These are phyloP conservation scores for Viridothelium virens DNA, from an alignment of 495 filamentous ascomycete genomes.

Conservation along the genomic window DNA sequence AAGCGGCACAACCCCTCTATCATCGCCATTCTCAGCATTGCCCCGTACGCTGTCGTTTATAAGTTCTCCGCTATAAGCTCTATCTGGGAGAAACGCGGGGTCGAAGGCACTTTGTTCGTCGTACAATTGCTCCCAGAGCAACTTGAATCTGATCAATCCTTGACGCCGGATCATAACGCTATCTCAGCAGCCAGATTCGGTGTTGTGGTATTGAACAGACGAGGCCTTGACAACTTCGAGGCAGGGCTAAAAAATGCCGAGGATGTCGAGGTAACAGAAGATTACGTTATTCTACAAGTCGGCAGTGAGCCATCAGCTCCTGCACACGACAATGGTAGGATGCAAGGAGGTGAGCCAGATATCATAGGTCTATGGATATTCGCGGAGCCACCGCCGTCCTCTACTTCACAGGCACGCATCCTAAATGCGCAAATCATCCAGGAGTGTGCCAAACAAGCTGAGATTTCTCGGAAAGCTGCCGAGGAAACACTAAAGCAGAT, in stretches of 20 bases:
- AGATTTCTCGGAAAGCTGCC: constrained; percentile 40
- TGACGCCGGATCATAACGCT: neutral
- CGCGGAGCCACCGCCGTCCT: constrained; percentile 46
- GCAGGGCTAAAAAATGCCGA: constrained; percentile 44
- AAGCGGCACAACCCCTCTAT: constrained; percentile 65
- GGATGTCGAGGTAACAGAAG: constrained; percentile 53
- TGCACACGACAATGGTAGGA: constrained; percentile 17
- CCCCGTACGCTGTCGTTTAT: constrained; percentile 74
- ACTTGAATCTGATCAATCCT: neutral
- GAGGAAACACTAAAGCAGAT: constrained; percentile 24
- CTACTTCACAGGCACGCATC: constrained; percentile 45
- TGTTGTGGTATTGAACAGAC: constrained; percentile 55
- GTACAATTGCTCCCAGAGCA: constrained; percentile 45
- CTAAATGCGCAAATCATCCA: constrained; percentile 47
- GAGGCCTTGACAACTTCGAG: constrained; percentile 53
- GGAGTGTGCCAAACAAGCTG: constrained; percentile 48
- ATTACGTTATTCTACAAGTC: constrained; percentile 53
- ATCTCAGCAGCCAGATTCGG: constrained; percentile 37
- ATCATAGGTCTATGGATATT: constrained; percentile 62
- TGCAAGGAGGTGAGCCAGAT: constrained; percentile 23
- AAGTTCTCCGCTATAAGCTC: constrained; percentile 52
- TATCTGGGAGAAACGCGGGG: constrained; percentile 67
- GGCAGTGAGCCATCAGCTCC: constrained; percentile 23
- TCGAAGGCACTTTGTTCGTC: constrained; percentile 78
- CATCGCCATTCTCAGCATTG: constrained; percentile 60